Conservation (phyloP, 495 filamentous ascomycete species). For the Trichoderma parareesei region DNA sequence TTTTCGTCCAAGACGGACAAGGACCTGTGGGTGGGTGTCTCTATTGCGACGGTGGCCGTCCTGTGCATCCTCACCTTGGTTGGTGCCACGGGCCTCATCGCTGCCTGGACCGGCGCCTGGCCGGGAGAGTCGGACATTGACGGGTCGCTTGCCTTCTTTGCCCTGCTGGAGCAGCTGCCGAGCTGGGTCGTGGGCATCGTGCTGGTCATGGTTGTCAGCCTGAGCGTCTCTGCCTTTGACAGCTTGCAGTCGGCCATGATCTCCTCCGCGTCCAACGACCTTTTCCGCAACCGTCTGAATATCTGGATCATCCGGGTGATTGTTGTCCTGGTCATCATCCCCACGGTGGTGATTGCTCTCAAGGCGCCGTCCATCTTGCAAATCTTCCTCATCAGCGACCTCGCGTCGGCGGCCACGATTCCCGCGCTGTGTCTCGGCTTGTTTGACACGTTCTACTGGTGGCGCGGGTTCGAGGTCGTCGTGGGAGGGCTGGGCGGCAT, state of each 20-base stretch:
- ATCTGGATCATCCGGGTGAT: constrained; percentile 58
- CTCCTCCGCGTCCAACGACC: constrained; percentile 62
- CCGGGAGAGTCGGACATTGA: constrained; percentile 41
- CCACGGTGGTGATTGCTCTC: constrained; percentile 60
- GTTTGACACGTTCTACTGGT: constrained; percentile 54
- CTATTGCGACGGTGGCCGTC: constrained; percentile 52
- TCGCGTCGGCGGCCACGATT: constrained; percentile 61
- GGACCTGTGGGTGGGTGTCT: constrained; percentile 62
- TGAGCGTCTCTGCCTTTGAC: constrained; percentile 68
- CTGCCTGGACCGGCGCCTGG: constrained; percentile 62
- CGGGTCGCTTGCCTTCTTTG: constrained; percentile 64
- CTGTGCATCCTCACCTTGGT: constrained; percentile 59
- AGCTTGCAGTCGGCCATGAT: constrained; percentile 70
- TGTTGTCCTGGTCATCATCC: constrained; percentile 61
- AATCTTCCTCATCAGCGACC: constrained; percentile 70
- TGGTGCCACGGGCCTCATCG: constrained; percentile 59
- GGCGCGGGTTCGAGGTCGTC: constrained; percentile 67
- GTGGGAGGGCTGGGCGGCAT: constrained; percentile 64
- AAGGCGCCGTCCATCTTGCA: constrained; percentile 62
- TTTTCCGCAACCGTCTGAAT: constrained; percentile 68
- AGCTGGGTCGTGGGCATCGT: constrained; percentile 69
- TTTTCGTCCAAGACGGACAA: constrained; percentile 69
- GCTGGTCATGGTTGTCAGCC: constrained; percentile 63
- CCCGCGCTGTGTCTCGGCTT: constrained; percentile 62
- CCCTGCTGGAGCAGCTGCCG: constrained; percentile 59